Evolutionary conservation across 805 yeast species (phyloP).

Genomic region (Pichia nakasei): DNA sequence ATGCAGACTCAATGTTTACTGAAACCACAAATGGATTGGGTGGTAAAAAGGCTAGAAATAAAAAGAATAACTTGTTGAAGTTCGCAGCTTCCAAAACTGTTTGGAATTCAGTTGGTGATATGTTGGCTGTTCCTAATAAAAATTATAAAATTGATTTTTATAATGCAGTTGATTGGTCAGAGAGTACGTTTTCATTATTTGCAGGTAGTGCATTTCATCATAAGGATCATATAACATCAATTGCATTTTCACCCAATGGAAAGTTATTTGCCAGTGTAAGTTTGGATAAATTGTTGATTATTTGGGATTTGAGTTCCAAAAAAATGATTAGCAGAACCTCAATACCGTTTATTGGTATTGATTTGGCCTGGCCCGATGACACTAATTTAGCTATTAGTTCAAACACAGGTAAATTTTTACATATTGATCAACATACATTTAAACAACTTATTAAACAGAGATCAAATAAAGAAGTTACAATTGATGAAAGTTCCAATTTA

Average conservation of each 20-base stretch:
- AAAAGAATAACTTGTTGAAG: constrained; percentile 25
- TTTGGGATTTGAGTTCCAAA: constrained; percentile 45
- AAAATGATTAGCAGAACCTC: constrained; percentile 18
- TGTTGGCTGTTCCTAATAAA: constrained; percentile 58
- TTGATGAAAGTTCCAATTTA: constrained; percentile 3
- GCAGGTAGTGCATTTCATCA: constrained; percentile 17
- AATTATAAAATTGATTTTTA: constrained; percentile 39
- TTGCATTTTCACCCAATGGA: constrained; percentile 57
- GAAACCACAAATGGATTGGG: constrained; percentile 11
- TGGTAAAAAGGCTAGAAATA: constrained; percentile 19
- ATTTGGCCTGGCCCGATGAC: constrained; percentile 9
- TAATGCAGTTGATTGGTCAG: constrained; percentile 28
- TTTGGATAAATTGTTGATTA: constrained; percentile 37
- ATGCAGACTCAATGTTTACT: constrained; percentile 24
- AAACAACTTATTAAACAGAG: neutral
- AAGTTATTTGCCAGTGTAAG: constrained; percentile 51
- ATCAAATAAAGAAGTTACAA: constrained; percentile 11
- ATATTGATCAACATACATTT: constrained; percentile 9
- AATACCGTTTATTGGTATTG: constrained; percentile 5
- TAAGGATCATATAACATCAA: constrained; percentile 34
- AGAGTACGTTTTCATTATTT: constrained; percentile 13
- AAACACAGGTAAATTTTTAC: constrained; percentile 7
- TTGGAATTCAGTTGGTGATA: constrained; percentile 67
- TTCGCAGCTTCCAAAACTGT: constrained; percentile 39
- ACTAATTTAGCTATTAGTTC: constrained; percentile 9